A percentile compares a stretch with the other conserved stretches of the same genome.
Evolutionary conservation across 345 rosid species (phyloP).

Genomic region (Citropsis articulata): DNA sequence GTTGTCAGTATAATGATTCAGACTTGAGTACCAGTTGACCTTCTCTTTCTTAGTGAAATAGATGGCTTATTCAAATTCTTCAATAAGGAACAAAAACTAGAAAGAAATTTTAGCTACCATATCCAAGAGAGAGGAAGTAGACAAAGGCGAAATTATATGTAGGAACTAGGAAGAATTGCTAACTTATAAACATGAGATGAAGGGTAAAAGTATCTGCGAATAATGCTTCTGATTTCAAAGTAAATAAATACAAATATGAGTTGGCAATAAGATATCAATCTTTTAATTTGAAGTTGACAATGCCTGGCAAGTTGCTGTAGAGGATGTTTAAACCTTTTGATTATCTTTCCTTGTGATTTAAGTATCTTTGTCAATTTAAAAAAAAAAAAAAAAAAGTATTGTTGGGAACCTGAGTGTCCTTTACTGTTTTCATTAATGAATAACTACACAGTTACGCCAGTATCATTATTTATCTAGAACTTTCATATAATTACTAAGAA

Average conservation of each 20-base stretch:
- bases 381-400: neutral
- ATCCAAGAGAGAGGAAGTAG: neutral
- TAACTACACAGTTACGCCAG: neutral
- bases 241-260: neutral
- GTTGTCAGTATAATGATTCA: neutral
- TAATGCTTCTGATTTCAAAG: neutral
- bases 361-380: neutral
- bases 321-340: neutral
- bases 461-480: constrained; percentile 3
- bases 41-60: neutral
- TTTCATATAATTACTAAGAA: neutral
- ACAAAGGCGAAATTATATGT: neutral
- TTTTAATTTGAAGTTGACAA: neutral
- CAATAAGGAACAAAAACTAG: neutral
- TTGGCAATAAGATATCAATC: neutral
- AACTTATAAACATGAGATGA: neutral
- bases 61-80: neutral
- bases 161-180: neutral
- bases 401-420: neutral
- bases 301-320: neutral
- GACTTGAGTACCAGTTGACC: neutral
- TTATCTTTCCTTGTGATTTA: neutral
- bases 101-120: neutral
- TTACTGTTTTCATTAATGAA: neutral
- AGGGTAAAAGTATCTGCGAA: neutral